Conservation (phyloP, 2,329 filamentous ascomycete genomes). For the Colletotrichum sp. region DNA sequence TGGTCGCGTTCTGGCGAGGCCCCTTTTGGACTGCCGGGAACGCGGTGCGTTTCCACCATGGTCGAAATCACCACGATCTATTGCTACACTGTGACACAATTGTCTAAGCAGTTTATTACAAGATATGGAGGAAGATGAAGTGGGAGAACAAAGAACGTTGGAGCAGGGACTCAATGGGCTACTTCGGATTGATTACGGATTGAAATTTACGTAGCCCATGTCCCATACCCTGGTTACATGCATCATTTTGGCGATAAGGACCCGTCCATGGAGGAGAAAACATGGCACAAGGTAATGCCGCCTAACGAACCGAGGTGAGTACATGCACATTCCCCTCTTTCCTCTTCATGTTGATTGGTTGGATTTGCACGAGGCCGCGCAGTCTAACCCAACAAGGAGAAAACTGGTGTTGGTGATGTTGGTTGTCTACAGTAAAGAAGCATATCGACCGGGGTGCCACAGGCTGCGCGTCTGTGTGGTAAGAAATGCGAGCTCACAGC, state of each 20-base stretch:
- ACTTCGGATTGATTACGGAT: neutral
- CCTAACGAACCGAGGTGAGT: neutral
- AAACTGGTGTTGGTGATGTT: neutral
- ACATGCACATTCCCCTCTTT: neutral
- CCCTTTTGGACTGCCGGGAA: neutral
- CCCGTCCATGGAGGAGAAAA: neutral
- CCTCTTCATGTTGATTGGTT: neutral
- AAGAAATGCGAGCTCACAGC: neutral
- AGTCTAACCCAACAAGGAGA: neutral
- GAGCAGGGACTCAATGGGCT: neutral
- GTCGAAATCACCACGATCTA: neutral
- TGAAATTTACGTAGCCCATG: neutral
- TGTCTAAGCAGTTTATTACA: neutral
- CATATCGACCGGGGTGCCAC: neutral
- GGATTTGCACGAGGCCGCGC: neutral
- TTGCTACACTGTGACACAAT: neutral
- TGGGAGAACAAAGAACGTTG: neutral
- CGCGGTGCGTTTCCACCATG: neutral
- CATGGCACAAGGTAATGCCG: neutral
- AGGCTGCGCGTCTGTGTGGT: neutral
- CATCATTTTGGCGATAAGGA: neutral
- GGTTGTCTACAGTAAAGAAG: neutral
- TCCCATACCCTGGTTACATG: neutral
- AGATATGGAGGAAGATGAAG: neutral
- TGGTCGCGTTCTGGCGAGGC: neutral